phyloP scores from a whole-genome alignment of 2,329 filamentous ascomycete genomes.

The Cytospora mali region DNA sequence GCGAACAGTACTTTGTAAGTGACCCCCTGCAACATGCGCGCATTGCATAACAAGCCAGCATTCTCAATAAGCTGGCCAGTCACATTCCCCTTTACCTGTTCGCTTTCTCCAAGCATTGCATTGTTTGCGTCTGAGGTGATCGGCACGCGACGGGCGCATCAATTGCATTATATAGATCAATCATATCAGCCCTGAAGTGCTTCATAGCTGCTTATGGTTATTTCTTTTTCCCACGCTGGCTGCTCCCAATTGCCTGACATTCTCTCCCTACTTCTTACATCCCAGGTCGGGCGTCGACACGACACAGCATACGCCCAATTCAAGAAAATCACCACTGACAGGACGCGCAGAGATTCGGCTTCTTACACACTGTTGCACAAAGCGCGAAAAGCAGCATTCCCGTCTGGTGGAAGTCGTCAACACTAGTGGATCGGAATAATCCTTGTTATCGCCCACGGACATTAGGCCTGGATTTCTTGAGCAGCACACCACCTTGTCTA shows the following conservation, averaged over 20 bases:
- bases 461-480: slow-evolving; percentile 21
- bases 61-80: slow-evolving; percentile 21
- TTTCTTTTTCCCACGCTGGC: slow-evolving; percentile 10
- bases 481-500: slow-evolving; percentile 18
- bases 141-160: slow-evolving; percentile 14
- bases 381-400: slow-evolving; percentile 25
- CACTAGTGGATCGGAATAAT: slow-evolving; percentile 26
- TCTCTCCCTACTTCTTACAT: slow-evolving; percentile 1
- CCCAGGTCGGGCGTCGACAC: not conserved
- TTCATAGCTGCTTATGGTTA: not conserved
- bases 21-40: slow-evolving; percentile 22
- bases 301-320: not conserved
- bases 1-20: slow-evolving; percentile 19
- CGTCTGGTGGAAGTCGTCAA: slow-evolving; percentile 24
- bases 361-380: slow-evolving; percentile 22
- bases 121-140: slow-evolving; percentile 21
- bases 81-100: slow-evolving; percentile 10
- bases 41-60: slow-evolving; percentile 23
- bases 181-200: not conserved
- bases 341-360: slow-evolving; percentile 18
- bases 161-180: slow-evolving; percentile 8
- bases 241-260: slow-evolving; percentile 12
- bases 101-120: slow-evolving; percentile 16
- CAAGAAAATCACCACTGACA: slow-evolving; percentile 22
- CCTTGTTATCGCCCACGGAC: slow-evolving; percentile 19